phyloP scores from a whole-genome alignment of 1,284 basidiomycete species.

The Ceratobasidium sp. region DNA sequence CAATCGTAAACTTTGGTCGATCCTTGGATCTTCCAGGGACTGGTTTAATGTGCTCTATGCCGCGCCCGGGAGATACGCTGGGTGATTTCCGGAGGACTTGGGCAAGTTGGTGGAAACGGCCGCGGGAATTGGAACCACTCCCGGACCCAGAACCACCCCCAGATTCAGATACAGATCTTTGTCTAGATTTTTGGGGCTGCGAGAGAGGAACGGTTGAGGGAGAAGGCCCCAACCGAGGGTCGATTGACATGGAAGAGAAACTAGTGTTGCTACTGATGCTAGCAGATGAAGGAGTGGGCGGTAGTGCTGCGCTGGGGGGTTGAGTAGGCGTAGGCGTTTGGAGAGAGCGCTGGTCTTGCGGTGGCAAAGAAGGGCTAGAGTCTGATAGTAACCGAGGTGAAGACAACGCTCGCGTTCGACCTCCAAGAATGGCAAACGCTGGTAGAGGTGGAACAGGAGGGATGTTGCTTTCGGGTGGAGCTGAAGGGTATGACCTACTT shows the following conservation, averaged over 20 bases:
- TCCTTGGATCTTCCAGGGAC: neutral
- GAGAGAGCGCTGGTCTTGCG: conserved; percentile 20
- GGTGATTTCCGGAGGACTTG: conserved; percentile 20
- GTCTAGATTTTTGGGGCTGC: conserved; percentile 6
- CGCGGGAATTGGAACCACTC: conserved; percentile 8
- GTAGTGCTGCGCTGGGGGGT: neutral
- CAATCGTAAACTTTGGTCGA: conserved; percentile 50
- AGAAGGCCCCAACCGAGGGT: neutral
- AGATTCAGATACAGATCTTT: conserved; percentile 31
- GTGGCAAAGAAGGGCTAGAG: neutral
- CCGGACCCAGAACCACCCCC: conserved; percentile 29
- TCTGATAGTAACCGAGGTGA: conserved; percentile 1
- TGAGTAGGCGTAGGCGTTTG: conserved; percentile 30
- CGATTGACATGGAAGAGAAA: neutral
- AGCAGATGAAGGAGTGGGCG: conserved; percentile 25
- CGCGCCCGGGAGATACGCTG: conserved; percentile 19
- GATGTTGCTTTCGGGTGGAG: neutral
- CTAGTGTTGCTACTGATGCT: conserved; percentile 23
- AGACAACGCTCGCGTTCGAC: neutral
- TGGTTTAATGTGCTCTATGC: conserved; percentile 35
- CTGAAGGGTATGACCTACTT: conserved; percentile 24
- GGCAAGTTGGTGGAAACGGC: conserved; percentile 5
- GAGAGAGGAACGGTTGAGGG: neutral
- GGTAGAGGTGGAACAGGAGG: conserved; percentile 33
- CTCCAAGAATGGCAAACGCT: neutral